Conservation (phyloP, 768 basidiomycete genomes). For the Collybia nuda region DNA sequence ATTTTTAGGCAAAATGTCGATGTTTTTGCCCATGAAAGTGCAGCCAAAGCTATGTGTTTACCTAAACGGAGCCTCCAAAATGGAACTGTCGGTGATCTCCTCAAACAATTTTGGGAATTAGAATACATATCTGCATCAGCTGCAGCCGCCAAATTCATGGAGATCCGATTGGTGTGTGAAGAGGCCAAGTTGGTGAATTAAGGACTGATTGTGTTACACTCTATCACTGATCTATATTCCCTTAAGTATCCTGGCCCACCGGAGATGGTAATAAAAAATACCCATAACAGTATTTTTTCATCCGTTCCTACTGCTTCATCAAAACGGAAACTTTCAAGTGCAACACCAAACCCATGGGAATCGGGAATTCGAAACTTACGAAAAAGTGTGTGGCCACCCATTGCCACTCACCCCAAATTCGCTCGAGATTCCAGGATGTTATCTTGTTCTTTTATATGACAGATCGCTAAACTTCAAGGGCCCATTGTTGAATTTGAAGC, state of each 20-base stretch:
- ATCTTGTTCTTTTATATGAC: neutral
- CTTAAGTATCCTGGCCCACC: too few relatives aligned
- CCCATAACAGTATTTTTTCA: too few relatives aligned
- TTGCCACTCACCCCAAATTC: neutral
- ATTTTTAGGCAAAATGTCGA: neutral
- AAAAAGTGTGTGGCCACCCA: constrained; percentile 2
- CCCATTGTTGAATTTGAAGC: neutral
- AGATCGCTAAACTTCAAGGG: neutral
- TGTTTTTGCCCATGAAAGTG: neutral
- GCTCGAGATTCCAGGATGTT: constrained; percentile 1
- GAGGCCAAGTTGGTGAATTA: neutral
- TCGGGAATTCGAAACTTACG: neutral
- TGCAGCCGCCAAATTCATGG: neutral
- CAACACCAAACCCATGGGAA: neutral
- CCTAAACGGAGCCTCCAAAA: neutral
- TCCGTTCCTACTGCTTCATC: neutral
- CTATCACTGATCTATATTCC: too few relatives aligned
- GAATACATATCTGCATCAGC: neutral
- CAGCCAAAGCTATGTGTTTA: neutral
- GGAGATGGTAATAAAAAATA: too few relatives aligned
- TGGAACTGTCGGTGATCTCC: constrained; percentile 3
- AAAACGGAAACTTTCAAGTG: constrained; percentile 2
- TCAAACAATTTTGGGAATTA: constrained; percentile 1
- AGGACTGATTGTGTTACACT: neutral
- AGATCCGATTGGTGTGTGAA: constrained; percentile 5